Percentiles rank a stretch among this genome's conserved stretches.
phyloP scores from a whole-genome alignment of 306 rosid genomes.

The Prunus dulcis region DNA sequence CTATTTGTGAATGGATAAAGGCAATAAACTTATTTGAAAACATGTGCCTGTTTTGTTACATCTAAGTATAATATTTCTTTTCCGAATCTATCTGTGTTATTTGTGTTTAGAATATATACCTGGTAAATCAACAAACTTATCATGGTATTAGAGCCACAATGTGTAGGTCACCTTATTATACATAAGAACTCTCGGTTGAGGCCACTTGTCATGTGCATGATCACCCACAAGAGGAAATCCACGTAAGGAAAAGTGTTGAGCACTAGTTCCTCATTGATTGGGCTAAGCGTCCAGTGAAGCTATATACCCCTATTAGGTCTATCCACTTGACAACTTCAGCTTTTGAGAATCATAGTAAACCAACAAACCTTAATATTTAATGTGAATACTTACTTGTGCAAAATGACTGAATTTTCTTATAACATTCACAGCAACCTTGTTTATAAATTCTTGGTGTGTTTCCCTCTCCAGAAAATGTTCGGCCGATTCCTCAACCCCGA shows the following conservation, averaged over 20 bases:
- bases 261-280: neutral
- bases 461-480: constrained; percentile 38
- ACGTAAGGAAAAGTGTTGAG: neutral
- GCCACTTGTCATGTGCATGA: neutral
- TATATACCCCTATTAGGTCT: neutral
- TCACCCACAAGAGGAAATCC: neutral
- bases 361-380: neutral
- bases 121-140: neutral
- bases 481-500: constrained; percentile 46
- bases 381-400: neutral
- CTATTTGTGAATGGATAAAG: neutral
- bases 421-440: neutral
- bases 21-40: neutral
- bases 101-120: neutral
- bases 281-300: neutral
- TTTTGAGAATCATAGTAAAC: neutral
- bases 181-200: neutral
- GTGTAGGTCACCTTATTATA: neutral
- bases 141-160: neutral
- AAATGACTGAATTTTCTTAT: neutral
- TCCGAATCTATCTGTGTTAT: neutral
- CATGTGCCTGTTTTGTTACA: neutral
- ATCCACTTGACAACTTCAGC: neutral
- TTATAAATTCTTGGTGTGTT: constrained; percentile 3
- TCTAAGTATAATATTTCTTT: neutral